Base-by-base conservation (phyloP, 2,329 filamentous ascomycete genomes). In the Aspergillus intermedius region DNA sequence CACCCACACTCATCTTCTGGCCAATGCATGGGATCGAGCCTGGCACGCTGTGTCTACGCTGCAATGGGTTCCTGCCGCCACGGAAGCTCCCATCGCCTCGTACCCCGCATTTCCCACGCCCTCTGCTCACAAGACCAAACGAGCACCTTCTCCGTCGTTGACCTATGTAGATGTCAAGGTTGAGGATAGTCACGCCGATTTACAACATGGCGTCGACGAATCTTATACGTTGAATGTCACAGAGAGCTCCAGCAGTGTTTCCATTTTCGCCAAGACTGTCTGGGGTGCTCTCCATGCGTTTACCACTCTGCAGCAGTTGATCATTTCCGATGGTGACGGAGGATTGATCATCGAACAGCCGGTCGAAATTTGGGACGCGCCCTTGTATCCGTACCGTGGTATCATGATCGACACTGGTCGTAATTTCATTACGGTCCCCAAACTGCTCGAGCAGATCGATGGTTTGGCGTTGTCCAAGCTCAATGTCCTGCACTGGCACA, bases 401-500 rank as follows among this genome's bases (percentile, higher is more conserved):
- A 72, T 79, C 59, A 78, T 80, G 76, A 57, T 80, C 9, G 77
- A 80, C 50, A 73, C 71, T 2, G 77, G 73, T 7, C 77, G 77
- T 44, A 80, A 81, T 60, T 81, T 74, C 59, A 73, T 80, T 49
- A 72, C 73, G 28, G 58, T 75, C 30, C 54, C 52, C 35, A 80
- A 80, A 64, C 75, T 80, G 51, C 57, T 68, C 13, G 77, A 80
- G 61, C 77, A 80, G 57, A 70, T 80, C 48, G 71, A 79, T 48
- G 77, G 72, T 48, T 74, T 81, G 70, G 69, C 77, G 6, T 67
- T 80, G 42, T 74, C 77, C 47, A 81, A 81, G 65, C 68, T 81
- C 53, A 81, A 80, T 52, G 69, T 79, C 13, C 65, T 81, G 34
- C 78, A 81, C 59, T 80, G 77, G 77, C 78, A 81, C 62, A 61